Evolutionary conservation across 768 basidiomycete species (phyloP), one percentile per base, ranked within the genome.

Genomic region (Saitozyma podzolica): DNA sequence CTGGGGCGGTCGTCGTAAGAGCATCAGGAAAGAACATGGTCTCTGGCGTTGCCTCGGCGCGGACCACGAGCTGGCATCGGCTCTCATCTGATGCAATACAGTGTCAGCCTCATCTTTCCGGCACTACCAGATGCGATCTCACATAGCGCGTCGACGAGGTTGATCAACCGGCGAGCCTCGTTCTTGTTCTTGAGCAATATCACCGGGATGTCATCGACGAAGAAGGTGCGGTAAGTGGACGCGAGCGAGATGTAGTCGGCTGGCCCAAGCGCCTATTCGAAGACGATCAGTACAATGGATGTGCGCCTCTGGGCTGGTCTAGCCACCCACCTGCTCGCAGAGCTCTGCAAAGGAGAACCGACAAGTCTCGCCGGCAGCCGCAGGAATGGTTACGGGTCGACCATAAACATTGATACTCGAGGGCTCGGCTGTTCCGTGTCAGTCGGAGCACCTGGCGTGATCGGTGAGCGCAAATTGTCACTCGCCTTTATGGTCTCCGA

Each of bases 221-320:
- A 80, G 59, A 86, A 72, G n/a, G 83, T 84, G 61, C 82, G 80
- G 68, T 81, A 87, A 3, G 79, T 80, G 0, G 82, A 82, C 0
- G 85, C 83, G 9, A 87, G 71, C 7, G 85, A 83, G 55, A 87
- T 78, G 74, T 86, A 86, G 74, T 87, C 85, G 2, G 86, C 86
- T 6, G 84, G 81, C 0, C 85, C 85, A 2, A 86, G 79, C 0
- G 84, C 81, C 80, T 83, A 64, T 11, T 20, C 20, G 14, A 39
- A 11, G 37, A 7, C 42, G 50, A 47, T 13, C 37, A 9, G 13
- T 14, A 42, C 3, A 41, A 56, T 11, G 29, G 29, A 2, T 29
- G 29, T 29, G 29, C 50, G 29, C 52, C 11, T n/a, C 51, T n/a
- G n/a, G 17, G 0, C 17, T 10, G n/a, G 14, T 14, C 1, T 3